These are phyloP conservation scores for Carallia brachiata DNA, from an alignment of 345 rosid species.

Conservation along the genomic window DNA sequence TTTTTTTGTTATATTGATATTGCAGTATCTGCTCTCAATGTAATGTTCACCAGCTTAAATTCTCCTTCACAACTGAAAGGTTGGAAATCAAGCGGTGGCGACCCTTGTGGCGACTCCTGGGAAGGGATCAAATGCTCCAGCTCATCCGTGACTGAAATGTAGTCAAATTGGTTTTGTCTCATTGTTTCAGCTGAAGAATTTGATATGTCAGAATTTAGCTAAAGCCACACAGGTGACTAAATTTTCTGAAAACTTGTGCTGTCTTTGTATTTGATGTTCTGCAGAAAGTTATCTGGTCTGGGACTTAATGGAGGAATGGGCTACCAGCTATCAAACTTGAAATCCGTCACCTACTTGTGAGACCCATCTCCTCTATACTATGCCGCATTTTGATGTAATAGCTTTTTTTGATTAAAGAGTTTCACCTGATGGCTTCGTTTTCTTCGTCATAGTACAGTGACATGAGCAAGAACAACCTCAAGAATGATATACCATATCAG, in stretches of 20 bases:
- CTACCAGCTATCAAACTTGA: conserved; percentile 76
- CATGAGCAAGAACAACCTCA: conserved; percentile 84
- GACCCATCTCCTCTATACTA: conserved; percentile 22
- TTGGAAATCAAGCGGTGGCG: conserved; percentile 79
- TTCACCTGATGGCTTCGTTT: conserved; percentile 24
- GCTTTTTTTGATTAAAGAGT: conserved; percentile 3
- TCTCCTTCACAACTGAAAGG: conserved; percentile 66
- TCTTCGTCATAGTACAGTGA: conserved; percentile 72
- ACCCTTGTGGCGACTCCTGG: conserved; percentile 90
- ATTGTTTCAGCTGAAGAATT: background rate
- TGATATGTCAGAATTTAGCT: too few relatives aligned
- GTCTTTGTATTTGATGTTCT: conserved; percentile 11
- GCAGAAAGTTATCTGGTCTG: conserved; percentile 68
- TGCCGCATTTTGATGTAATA: conserved; percentile 5
- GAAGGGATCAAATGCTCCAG: conserved; percentile 84
- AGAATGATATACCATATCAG: conserved; percentile 81
- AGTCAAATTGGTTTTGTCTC: background rate
- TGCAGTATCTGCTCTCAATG: conserved; percentile 84
- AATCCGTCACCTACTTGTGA: conserved; percentile 81
- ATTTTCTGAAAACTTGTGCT: background rate
- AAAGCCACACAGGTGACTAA: too few relatives aligned
- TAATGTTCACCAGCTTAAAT: conserved; percentile 74
- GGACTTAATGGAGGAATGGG: conserved; percentile 83
- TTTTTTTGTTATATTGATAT: background rate
- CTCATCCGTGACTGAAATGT: conserved; percentile 80